A percentile compares a stretch with the other conserved stretches of the same genome.
Conservation (phyloP, 1,139 yeast genomes). For the Hyphopichia pseudoburtonii region DNA sequence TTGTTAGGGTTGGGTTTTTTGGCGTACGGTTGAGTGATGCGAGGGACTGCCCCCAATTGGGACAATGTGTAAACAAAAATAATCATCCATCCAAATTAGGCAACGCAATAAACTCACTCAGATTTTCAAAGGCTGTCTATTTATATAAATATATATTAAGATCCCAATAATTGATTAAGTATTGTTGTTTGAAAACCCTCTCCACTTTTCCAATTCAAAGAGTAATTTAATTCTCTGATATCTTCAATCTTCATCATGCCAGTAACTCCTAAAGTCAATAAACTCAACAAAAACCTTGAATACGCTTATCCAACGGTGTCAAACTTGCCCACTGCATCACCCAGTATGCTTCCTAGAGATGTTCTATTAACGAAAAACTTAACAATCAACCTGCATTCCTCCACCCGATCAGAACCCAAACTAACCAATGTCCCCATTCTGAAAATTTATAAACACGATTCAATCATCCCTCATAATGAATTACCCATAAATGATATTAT, state of each 20-base stretch:
- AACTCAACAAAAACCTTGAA: constrained; percentile 16
- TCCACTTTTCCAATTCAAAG: too few species aligned
- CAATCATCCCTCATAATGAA: constrained; percentile 13
- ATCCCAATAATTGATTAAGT: too few species aligned
- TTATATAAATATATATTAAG: too few species aligned
- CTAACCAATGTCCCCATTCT: constrained; percentile 9
- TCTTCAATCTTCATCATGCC: too few species aligned
- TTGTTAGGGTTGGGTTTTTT: too few species aligned
- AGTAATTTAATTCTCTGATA: too few species aligned
- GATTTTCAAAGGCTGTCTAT: too few species aligned
- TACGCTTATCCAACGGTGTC: constrained; percentile 23
- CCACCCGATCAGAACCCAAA: constrained; percentile 11
- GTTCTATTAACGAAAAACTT: constrained; percentile 23
- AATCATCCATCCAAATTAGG: constrained; percentile 20
- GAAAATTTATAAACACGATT: neutral
- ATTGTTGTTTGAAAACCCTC: too few species aligned
- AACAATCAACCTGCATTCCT: constrained; percentile 17
- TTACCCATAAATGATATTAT: constrained; percentile 32
- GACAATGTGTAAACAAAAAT: constrained; percentile 16
- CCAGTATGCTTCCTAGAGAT: constrained; percentile 17
- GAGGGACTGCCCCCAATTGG: neutral
- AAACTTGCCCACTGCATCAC: constrained; percentile 11
- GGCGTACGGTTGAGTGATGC: neutral
- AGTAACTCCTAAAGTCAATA: too few species aligned
- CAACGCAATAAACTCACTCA: too few species aligned